These are phyloP conservation scores for Scedosporium dehoogii DNA, from an alignment of 2,329 filamentous ascomycete genomes.

Conservation along the genomic window DNA sequence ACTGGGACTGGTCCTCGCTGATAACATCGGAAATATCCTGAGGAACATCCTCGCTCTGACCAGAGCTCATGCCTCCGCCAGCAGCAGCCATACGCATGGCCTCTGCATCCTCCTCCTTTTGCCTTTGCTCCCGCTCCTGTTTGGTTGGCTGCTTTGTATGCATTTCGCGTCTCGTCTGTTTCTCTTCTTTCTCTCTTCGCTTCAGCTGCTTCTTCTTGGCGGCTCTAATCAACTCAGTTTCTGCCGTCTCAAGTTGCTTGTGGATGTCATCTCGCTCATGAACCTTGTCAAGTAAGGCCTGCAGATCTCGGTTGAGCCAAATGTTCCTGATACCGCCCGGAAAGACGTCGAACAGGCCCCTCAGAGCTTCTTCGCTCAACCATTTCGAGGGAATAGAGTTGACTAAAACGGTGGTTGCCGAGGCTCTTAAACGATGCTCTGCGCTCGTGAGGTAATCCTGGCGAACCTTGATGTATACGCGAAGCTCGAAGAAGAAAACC, in stretches of 20 bases:
- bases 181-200: conserved; percentile 52
- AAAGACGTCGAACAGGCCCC: conserved; percentile 86
- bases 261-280: conserved; percentile 64
- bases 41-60: conserved; percentile 42
- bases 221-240: conserved; percentile 72
- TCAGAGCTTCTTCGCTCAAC: conserved; percentile 73
- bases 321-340: conserved; percentile 91
- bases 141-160: conserved; percentile 41
- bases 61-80: conserved; percentile 38
- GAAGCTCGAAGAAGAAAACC: conserved; percentile 77
- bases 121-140: conserved; percentile 35
- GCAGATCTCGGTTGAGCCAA: conserved; percentile 89
- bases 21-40: conserved; percentile 39
- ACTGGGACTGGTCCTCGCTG: conserved; percentile 20
- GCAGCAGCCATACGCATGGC: conserved; percentile 41
- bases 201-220: conserved; percentile 76
- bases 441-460: conserved; percentile 93
- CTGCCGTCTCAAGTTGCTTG: conserved; percentile 62
- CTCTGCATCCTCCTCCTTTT: conserved; percentile 37
- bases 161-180: conserved; percentile 45
- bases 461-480: conserved; percentile 82
- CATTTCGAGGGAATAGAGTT: conserved; percentile 85
- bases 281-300: conserved; percentile 75
- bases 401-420: conserved; percentile 89
- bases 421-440: conserved; percentile 85